Evolutionary conservation across 257 asterid species (phyloP).

Genomic region (Parsonsia alboflavescens): DNA sequence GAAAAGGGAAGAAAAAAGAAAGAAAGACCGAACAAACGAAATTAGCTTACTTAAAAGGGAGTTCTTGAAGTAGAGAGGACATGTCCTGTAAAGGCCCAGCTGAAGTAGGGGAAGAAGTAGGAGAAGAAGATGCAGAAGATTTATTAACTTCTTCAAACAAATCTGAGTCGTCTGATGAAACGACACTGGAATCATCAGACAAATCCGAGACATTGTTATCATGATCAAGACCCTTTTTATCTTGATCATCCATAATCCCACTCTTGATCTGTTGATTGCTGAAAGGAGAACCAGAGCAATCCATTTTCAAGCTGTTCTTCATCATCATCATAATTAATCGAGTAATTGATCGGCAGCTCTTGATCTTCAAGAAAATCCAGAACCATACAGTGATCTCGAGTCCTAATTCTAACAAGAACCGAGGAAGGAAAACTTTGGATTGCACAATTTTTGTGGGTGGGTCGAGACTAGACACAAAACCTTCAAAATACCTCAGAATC

Average conservation of each 20-base stretch:
- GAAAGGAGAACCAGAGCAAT: constrained; percentile 19
- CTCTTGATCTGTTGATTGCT: constrained; percentile 25
- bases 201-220: constrained; percentile 4
- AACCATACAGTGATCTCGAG: constrained; percentile 25
- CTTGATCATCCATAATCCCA: constrained; percentile 39
- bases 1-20: background rate
- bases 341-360: too few species aligned
- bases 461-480: background rate
- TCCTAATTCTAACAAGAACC: too few species aligned
- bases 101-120: constrained; percentile 7
- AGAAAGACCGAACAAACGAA: background rate
- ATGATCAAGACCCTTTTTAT: background rate
- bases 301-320: constrained; percentile 22
- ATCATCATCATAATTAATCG: background rate
- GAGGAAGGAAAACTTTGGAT: too few species aligned
- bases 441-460: background rate
- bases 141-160: constrained; percentile 25
- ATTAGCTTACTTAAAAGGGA: constrained; percentile 54
- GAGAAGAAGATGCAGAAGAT: constrained; percentile 14
- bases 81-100: constrained; percentile 44
- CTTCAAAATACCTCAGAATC: background rate
- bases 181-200: constrained; percentile 21
- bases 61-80: constrained; percentile 57
- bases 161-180: constrained; percentile 32
- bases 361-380: background rate